Evolutionary conservation across 495 filamentous ascomycete species (phyloP).

Genomic region (Tuber magnatum): DNA sequence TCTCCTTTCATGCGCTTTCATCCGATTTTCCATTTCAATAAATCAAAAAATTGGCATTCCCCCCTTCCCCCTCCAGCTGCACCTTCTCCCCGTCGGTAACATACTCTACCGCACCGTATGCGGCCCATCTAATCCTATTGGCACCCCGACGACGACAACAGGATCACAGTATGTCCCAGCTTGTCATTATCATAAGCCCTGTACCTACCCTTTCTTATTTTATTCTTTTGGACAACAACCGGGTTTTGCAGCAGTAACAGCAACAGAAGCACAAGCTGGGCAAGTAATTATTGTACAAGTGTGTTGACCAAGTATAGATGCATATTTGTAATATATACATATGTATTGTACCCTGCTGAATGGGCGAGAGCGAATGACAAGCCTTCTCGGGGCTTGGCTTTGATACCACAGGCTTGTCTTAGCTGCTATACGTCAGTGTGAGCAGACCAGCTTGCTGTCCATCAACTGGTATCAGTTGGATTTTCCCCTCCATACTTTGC

Average conservation of each 20-base stretch:
- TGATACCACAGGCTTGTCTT: neutral
- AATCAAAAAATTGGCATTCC: neutral
- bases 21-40: neutral
- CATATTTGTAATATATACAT: neutral
- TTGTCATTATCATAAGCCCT: neutral
- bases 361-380: neutral
- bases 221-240: neutral
- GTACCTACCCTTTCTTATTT: neutral
- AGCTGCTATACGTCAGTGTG: neutral
- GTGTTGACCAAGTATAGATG: neutral
- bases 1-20: neutral
- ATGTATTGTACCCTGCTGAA: neutral
- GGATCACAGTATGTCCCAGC: neutral
- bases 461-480: neutral
- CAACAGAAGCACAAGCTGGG: neutral
- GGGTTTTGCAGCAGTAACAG: neutral
- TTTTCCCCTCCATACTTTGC: neutral
- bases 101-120: neutral
- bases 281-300: neutral
- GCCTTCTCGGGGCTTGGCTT: neutral
- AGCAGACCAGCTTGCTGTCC: neutral
- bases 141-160: neutral
- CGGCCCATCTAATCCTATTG: neutral
- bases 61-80: neutral
- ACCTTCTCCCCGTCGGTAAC: neutral